Base-by-base conservation (phyloP, 2,329 filamentous ascomycete species). In the Colletotrichum somersetense region DNA sequence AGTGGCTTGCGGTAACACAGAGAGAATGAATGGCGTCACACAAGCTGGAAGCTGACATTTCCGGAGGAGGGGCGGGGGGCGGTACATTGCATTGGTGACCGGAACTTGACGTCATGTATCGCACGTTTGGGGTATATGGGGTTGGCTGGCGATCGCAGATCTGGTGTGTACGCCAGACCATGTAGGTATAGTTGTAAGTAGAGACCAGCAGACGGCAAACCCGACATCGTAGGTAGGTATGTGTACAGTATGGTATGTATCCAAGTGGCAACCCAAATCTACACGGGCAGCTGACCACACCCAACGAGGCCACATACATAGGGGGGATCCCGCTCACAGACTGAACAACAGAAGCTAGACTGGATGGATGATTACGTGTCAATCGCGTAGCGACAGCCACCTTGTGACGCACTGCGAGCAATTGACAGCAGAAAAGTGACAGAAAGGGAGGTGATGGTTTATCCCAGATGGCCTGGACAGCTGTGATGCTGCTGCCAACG, bases 51-150 rank as follows among this genome's bases (percentile, higher is more conserved):
- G 59, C 16, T 33, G 58, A 58, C 35, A 35, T 59, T 48, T 63
- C 58, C 30, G 52, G 58, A 52, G 46, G 26, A 3, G 58, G 38
- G 44, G 30, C 30, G 30, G 30, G 30, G 2, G 44, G 44, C n/a
- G 44, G 20, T 68, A 59, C 69, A 69, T 69, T n/a, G 38, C 66
- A 56, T 61, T 61, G 66, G 52, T 59, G 63, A 72, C 48, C 23
- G 12, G 48, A 20, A 20, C 42, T 61, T 73, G 63, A 73, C 68
- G 72, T 73, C 72, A 73, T 73, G 68, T 59, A 73, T 67, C 57
- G 67, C 50, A 53, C 30, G 33, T 20, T 12, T 59, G 57, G 26
- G 46, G 42, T 61, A 48, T 55, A 20, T 35, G 35, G 53, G 46
- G 5, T 33, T 53, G 35, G 62, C 20, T 42, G 53, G 40, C 53